A percentile compares a stretch with the other conserved stretches of the same genome.
phyloP scores from a whole-genome alignment of 1,284 basidiomycete species.

The Omphalotus olearius region DNA sequence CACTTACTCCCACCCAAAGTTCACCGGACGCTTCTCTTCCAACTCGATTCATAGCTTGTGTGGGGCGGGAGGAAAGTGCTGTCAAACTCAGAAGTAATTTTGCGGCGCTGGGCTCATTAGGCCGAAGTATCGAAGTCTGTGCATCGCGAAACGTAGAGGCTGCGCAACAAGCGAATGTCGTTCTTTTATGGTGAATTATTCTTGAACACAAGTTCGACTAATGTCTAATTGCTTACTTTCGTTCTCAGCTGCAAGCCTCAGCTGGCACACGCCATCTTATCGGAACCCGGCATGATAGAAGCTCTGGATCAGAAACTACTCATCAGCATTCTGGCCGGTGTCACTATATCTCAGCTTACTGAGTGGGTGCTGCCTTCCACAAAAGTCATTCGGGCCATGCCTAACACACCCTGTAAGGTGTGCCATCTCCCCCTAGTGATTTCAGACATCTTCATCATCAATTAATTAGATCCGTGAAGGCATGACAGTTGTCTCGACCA shows the following conservation, averaged over 20 bases:
- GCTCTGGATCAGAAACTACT: constrained; percentile 89
- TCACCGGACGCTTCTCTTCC: constrained; percentile 69
- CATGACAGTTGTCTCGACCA: constrained; percentile 87
- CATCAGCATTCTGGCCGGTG: constrained; percentile 95
- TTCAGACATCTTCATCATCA: constrained; percentile 4
- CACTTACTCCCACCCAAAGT: constrained; percentile 62
- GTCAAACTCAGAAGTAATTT: constrained; percentile 69
- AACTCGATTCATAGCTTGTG: constrained; percentile 85
- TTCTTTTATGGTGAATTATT: constrained; percentile 78
- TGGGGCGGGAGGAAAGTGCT: constrained; percentile 76
- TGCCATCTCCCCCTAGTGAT: constrained; percentile 19
- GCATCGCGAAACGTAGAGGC: constrained; percentile 72
- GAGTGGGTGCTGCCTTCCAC: constrained; percentile 76
- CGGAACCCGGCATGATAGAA: constrained; percentile 78
- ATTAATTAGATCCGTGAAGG: constrained; percentile 84
- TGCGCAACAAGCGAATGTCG: constrained; percentile 74
- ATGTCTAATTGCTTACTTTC: constrained; percentile 7
- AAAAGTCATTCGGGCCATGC: constrained; percentile 94
- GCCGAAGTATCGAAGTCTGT: constrained; percentile 66
- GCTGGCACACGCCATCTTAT: constrained; percentile 74
- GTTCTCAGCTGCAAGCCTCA: constrained; percentile 91
- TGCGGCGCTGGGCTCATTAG: constrained; percentile 48
- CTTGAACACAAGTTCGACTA: not conserved
- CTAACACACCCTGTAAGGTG: constrained; percentile 96
- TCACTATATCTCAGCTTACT: constrained; percentile 81